Base-by-base conservation (phyloP, 805 yeast species). In the Yarrowia divulgata region DNA sequence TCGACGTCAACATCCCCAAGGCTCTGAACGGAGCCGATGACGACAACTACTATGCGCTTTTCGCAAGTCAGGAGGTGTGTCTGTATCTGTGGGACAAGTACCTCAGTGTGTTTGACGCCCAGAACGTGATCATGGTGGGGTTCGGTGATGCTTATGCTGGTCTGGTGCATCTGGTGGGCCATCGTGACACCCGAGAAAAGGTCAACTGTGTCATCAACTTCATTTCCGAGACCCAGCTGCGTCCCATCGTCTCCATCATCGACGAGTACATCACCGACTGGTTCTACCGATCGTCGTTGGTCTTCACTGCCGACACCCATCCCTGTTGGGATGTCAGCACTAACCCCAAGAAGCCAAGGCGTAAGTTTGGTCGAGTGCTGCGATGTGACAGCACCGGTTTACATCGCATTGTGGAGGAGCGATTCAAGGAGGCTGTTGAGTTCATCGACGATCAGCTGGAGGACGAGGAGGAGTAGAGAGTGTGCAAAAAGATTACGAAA, bases 261-360 rank as follows among this genome's bases (percentile, higher is more conserved):
- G 98, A 94, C 77, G 98, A 95, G 78, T 86, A 90, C 9, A 85
- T 93, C 80, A 85, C 90, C 18, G 97, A 93, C 75, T 93, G 98
- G 97, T 95, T 88, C 78, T 93, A 87, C 80, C 87, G 88, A 72
- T 90, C 91, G 74, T 91, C 97, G 1, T 84, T 94, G 35, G 85
- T 94, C 0, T 93, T 93, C 78, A 87, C 97, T 3, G 84, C 91
- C 64, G 80, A 83, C 67, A 84, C 84, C 70, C 96, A 95, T 77
- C 82, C 90, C 7, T 90, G 95, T 72, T 94, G 98, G 98, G 89
- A 87, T 35, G 82, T 83, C 12, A 78, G 80, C 40, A 79, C 79
- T 70, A 71, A 74, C 66, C 73, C 74, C 67, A 92, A 91, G 75
- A 85, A 88, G 75, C 97, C 97, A 46, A 86, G 98, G 76, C 88